Evolutionary conservation across 106 monocot species (phyloP).

Genomic region (Dactylorhiza incarnata): DNA sequence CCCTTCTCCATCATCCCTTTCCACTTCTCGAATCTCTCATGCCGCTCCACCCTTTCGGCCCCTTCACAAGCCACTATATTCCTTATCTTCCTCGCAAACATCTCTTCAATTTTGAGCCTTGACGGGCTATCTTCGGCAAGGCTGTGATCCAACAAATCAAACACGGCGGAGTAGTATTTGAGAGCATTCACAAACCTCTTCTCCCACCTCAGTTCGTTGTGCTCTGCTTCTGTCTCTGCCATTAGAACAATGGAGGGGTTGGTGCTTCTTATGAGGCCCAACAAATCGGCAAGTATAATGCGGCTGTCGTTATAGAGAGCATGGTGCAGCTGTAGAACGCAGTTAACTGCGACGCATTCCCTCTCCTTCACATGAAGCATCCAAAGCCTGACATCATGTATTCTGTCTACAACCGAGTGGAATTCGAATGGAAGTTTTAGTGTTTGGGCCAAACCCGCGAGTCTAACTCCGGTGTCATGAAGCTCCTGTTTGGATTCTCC

Average conservation of each 20-base stretch:
- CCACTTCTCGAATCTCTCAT: conserved; percentile 52
- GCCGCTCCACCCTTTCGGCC: conserved; percentile 50
- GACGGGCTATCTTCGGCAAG: conserved; percentile 23
- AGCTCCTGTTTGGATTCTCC: conserved; percentile 59
- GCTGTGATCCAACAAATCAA: conserved; percentile 47
- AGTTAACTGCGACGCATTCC: conserved; percentile 76
- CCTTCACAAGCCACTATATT: conserved; percentile 54
- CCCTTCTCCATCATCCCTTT: conserved; percentile 40
- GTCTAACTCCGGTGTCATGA: conserved; percentile 54
- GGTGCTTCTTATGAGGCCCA: conserved; percentile 55
- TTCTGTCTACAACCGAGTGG: conserved; percentile 63
- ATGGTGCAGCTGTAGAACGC: conserved; percentile 53
- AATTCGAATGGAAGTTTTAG: conserved; percentile 55
- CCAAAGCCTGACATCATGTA: conserved; percentile 85
- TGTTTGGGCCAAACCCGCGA: conserved; percentile 45
- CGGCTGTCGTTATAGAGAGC: conserved; percentile 41
- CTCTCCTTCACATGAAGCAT: conserved; percentile 84
- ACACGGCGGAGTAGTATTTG: conserved; percentile 58
- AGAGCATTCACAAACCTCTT: conserved; percentile 37
- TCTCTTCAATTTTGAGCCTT: conserved; percentile 60
- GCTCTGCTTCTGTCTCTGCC: conserved; percentile 60
- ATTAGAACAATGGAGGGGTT: conserved; percentile 46
- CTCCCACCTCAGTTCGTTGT: conserved; percentile 52
- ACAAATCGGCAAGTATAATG: conserved; percentile 23
- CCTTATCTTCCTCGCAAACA: conserved; percentile 68